Evolutionary conservation across 805 yeast species (phyloP).

Genomic region (Kregervanrija delftensis): DNA sequence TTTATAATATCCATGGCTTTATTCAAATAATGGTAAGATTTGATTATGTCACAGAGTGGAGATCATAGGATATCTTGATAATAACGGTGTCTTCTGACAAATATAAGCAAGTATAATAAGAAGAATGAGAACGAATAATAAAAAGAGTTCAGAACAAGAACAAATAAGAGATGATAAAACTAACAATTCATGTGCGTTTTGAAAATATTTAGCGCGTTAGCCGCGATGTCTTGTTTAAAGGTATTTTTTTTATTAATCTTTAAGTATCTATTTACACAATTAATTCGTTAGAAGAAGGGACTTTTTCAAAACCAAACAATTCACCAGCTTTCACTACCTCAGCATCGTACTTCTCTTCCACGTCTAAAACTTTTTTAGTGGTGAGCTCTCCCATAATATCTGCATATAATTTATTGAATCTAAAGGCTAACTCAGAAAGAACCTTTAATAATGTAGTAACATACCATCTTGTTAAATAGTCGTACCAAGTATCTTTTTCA

Average conservation of each 20-base stretch:
- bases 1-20: too few species aligned
- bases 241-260: not conserved
- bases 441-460: slow-evolving; percentile 11
- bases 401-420: slow-evolving; percentile 7
- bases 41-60: too few species aligned
- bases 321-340: slow-evolving; percentile 36
- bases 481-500: slow-evolving; percentile 10
- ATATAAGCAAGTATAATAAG: too few species aligned
- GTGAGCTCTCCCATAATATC: slow-evolving; percentile 4
- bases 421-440: slow-evolving; percentile 10
- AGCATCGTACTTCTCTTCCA: slow-evolving; percentile 40
- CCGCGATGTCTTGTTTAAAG: slow-evolving; percentile 2
- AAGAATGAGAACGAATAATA: too few species aligned
- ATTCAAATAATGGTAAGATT: too few species aligned
- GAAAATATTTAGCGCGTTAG: not conserved
- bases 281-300: slow-evolving; percentile 22
- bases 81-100: too few species aligned
- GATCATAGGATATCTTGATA: too few species aligned
- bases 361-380: slow-evolving; percentile 24
- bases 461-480: slow-evolving; percentile 13
- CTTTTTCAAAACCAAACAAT: slow-evolving; percentile 35
- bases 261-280: slow-evolving; percentile 11
- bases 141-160: too few species aligned
- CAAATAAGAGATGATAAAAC: too few species aligned
- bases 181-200: too few species aligned